A percentile compares a stretch with the other conserved stretches of the same genome.
These are phyloP conservation scores for Phlyctochytrium arcticum DNA, from an alignment of 192 early-diverging fungal genomes.

Conservation along the genomic window DNA sequence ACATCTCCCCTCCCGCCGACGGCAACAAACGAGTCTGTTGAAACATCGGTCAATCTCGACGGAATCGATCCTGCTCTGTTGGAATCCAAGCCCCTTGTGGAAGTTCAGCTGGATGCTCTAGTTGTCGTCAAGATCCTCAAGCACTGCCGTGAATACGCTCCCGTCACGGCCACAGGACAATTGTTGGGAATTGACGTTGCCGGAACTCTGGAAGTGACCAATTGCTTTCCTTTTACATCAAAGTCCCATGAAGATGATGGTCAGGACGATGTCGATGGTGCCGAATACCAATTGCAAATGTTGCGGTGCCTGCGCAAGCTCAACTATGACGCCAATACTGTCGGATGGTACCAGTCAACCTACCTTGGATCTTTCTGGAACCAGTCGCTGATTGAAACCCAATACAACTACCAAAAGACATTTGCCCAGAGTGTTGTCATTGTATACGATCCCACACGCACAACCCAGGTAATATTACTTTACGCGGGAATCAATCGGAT, in stretches of 20 bases:
- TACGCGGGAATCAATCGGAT: background rate
- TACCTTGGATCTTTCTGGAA: constrained; percentile 86
- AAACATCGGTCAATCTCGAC: constrained; percentile 27
- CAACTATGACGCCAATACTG: constrained; percentile 94
- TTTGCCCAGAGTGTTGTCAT: constrained; percentile 84
- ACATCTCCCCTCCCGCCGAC: too few species aligned
- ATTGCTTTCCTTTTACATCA: constrained; percentile 81
- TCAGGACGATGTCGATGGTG: constrained; percentile 39
- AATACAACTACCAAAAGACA: constrained; percentile 86
- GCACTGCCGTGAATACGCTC: constrained; percentile 74
- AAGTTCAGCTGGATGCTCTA: constrained; percentile 45
- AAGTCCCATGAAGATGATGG: constrained; percentile 37
- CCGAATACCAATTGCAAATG: constrained; percentile 91
- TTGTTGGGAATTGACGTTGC: constrained; percentile 90
- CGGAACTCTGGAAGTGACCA: constrained; percentile 88
- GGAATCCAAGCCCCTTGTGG: constrained; percentile 21
- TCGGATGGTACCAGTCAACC: constrained; percentile 95
- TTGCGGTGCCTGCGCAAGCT: constrained; percentile 87
- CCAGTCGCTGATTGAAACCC: constrained; percentile 83
- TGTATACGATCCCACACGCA: constrained; percentile 86
- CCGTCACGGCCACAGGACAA: constrained; percentile 78
- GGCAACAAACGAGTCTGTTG: background rate
- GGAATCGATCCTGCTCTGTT: constrained; percentile 41
- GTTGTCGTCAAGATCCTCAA: constrained; percentile 97
- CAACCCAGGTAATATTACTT: constrained; percentile 51